A percentile compares a stretch with the other conserved stretches of the same genome.
phyloP scores from a whole-genome alignment of 495 filamentous ascomycete genomes.

The Penicillium waksmanii region DNA sequence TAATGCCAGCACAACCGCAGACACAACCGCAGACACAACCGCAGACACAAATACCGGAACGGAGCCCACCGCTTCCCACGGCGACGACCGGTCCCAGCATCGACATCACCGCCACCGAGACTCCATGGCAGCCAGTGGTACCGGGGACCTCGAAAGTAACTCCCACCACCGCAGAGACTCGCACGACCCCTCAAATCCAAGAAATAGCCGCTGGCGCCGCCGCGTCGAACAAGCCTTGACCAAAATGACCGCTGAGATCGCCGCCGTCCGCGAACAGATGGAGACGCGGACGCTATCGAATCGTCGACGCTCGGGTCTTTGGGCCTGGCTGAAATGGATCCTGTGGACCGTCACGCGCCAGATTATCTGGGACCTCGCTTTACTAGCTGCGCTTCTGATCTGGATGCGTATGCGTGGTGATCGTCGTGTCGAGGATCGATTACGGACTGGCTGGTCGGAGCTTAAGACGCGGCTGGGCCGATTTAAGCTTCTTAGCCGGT shows the following conservation, averaged over 20 bases:
- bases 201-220: constrained; percentile 66
- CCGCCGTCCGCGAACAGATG: constrained; percentile 91
- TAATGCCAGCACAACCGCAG: constrained; percentile 21
- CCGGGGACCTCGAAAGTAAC: constrained; percentile 16
- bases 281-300: constrained; percentile 55
- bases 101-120: constrained; percentile 17
- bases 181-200: constrained; percentile 10
- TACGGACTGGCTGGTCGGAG: constrained; percentile 65
- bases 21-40: constrained; percentile 21
- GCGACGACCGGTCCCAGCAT: constrained; percentile 16
- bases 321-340: constrained; percentile 74
- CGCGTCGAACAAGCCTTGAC: constrained; percentile 86
- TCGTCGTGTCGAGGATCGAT: constrained; percentile 73
- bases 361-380: constrained; percentile 66
- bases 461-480: constrained; percentile 61
- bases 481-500: constrained; percentile 38
- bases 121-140: constrained; percentile 14
- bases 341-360: constrained; percentile 74
- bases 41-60: constrained; percentile 23
- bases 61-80: constrained; percentile 19
- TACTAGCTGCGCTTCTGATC: constrained; percentile 71
- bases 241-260: constrained; percentile 88
- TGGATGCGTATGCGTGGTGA: constrained; percentile 83
- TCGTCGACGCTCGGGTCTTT: constrained; percentile 55
- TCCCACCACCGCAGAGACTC: constrained; percentile 17